Percentiles rank a stretch among this genome's conserved stretches.
Evolutionary conservation across 129 eudicot species (phyloP).

Genomic region (Centaurea solstitialis): DNA sequence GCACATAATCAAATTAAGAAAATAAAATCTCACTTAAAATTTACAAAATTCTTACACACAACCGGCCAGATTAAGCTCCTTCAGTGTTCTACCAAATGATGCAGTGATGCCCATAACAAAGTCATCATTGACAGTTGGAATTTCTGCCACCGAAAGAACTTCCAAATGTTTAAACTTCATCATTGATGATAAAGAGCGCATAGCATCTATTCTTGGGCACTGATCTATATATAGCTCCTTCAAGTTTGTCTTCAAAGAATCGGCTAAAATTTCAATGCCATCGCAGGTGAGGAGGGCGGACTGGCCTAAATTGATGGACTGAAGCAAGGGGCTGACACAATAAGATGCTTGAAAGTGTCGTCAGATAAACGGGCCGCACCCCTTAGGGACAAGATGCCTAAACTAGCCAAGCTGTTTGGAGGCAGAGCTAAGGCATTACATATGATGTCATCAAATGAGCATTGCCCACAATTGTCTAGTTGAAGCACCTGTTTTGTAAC

Average conservation of each 20-base stretch:
- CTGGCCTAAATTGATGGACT: constrained; percentile 53
- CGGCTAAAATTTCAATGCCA: constrained; percentile 31
- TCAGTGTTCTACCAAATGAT: constrained; percentile 37
- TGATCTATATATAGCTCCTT: constrained; percentile 56
- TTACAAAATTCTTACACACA: constrained; percentile 47
- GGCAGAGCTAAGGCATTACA: constrained; percentile 14
- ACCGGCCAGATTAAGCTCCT: constrained; percentile 52
- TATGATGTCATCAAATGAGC: constrained; percentile 37
- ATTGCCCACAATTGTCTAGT: constrained; percentile 61
- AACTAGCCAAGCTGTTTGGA: constrained; percentile 38
- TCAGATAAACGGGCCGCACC: constrained; percentile 65
- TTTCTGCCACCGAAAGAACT: constrained; percentile 62
- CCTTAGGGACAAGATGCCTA: constrained; percentile 55
- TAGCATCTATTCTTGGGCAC: constrained; percentile 45
- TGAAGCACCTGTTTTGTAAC: constrained; percentile 55
- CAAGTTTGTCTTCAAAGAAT: constrained; percentile 41
- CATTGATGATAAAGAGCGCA: constrained; percentile 29
- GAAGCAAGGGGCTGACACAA: constrained; percentile 51
- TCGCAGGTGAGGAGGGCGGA: constrained; percentile 49
- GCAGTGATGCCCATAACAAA: constrained; percentile 23
- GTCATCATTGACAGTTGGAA: constrained; percentile 37
- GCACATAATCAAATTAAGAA: constrained; percentile 6
- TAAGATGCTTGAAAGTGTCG: constrained; percentile 36
- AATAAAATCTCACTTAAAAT: background rate
- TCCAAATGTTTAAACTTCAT: constrained; percentile 45